Base-by-base conservation (phyloP, 148 eudicot species). In the Chenopodium formosanum region DNA sequence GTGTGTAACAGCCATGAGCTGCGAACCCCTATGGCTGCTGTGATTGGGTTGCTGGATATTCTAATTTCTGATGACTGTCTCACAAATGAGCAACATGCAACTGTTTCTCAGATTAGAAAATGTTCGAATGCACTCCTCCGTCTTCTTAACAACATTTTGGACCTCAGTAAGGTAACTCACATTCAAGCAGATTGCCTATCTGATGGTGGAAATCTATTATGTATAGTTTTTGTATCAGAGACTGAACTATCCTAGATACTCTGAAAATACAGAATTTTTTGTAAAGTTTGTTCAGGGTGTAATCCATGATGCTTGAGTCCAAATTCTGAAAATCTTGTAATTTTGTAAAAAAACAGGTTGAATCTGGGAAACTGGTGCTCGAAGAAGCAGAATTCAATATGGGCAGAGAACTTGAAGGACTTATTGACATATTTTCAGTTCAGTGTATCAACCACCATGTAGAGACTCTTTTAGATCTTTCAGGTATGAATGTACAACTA, bases 11-110 rank as follows among this genome's bases (percentile, higher is more conserved):
- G 98, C 83, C 99, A 96, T 85, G 99, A 96, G 82, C 87, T 96
- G 65, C 90, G 99, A 79, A 96, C 99, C 82, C 99, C 99, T 58
- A 96, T 96, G 99, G 98, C 99, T 85, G 99, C 98, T 53, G 98
- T 96, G 73, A 94, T 96, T 73, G 98, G 99, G 75, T 83, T 96
- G 89, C 92, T 96, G 88, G 99, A 96, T 85, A 94, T 94, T 83
- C 94, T 94, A 63, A 83, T 92, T 56, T 82, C 94, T 83, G 99
- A 96, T 60, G 95, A 94, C 78, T 91, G 86, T 83, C 95, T 96
- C 76, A 91, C 97, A 82, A 94, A 88, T 75, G 99, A 94, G 81
- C 99, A 96, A 82, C 90, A 85, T 79, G 86, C 92, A 82, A 91
- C 91, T 34, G 86, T 96, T 53, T 90, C 93, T 47, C 99, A 96